phyloP scores from a whole-genome alignment of 352 stramenopile genomes.

The Pythium apleroticum region DNA sequence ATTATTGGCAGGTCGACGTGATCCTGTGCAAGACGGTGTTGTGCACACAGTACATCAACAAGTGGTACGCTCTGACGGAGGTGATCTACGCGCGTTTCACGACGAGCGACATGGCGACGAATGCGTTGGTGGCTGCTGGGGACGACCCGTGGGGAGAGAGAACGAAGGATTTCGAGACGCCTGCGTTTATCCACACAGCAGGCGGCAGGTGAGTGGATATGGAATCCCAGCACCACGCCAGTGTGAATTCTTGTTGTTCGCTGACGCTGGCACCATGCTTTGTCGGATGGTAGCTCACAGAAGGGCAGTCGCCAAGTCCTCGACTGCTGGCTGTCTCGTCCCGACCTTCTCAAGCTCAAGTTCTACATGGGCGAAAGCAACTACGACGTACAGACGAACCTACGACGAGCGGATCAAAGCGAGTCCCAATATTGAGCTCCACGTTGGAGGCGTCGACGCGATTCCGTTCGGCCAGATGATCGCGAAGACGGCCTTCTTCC shows the following conservation, averaged over 20 bases:
- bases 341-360: slow-evolving; percentile 45
- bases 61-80: slow-evolving; percentile 43
- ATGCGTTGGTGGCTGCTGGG: not conserved
- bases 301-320: slow-evolving; percentile 45
- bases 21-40: slow-evolving; percentile 57
- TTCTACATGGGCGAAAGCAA: slow-evolving; percentile 44
- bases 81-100: slow-evolving; percentile 62
- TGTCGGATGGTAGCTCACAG: no score
- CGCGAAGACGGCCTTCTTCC: slow-evolving; percentile 42
- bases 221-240: no score
- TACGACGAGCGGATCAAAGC: slow-evolving; percentile 3
- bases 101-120: slow-evolving; percentile 40
- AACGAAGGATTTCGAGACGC: slow-evolving; percentile 37
- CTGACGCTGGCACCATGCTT: no score
- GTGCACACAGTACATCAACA: slow-evolving; percentile 37
- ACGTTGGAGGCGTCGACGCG: slow-evolving; percentile 30
- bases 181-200: slow-evolving; percentile 42
- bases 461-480: slow-evolving; percentile 46
- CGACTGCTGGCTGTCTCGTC: slow-evolving; percentile 47
- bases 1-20: slow-evolving; percentile 46
- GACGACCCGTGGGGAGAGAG: not conserved
- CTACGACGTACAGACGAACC: slow-evolving; percentile 34
- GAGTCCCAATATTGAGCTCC: slow-evolving; percentile 30
- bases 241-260: no score
- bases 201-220: no score